Evolutionary conservation across 1,284 basidiomycete genomes (phyloP).

Genomic region (Tranzscheliella williamsii): DNA sequence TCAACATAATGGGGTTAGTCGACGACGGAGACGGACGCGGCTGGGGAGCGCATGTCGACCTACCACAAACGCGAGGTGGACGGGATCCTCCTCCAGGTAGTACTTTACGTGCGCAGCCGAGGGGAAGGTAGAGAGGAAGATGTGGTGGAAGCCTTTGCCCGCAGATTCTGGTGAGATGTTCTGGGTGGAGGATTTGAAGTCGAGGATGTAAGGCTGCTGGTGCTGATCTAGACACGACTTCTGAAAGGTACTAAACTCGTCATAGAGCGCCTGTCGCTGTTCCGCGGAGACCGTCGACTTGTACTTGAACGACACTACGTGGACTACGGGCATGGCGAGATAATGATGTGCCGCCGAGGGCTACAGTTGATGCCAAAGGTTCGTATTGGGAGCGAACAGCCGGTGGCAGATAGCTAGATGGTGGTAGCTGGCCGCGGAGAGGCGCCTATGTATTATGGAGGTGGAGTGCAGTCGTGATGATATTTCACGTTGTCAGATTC

Average conservation of each 20-base stretch:
- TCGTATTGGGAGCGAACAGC: too few relatives aligned
- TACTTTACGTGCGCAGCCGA: constrained; percentile 21
- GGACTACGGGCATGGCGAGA: constrained; percentile 32
- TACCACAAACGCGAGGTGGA: constrained; percentile 32
- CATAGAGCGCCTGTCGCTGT: constrained; percentile 13
- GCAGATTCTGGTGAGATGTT: constrained; percentile 31
- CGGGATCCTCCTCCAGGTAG: constrained; percentile 38
- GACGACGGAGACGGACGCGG: not conserved
- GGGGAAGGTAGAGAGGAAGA: constrained; percentile 39
- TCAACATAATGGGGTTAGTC: not conserved
- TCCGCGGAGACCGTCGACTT: constrained; percentile 10
- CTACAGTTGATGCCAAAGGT: too few relatives aligned
- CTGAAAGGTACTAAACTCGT: constrained; percentile 20
- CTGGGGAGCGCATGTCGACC: not conserved
- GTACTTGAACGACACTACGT: constrained; percentile 44
- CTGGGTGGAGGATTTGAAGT: constrained; percentile 27
- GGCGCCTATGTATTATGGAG: too few relatives aligned
- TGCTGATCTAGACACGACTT: constrained; percentile 9
- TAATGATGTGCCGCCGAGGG: too few relatives aligned
- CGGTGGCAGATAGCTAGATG: too few relatives aligned
- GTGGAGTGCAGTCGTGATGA: too few relatives aligned
- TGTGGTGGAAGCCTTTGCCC: constrained; percentile 42
- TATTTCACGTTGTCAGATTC: too few relatives aligned
- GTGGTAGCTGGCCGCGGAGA: too few relatives aligned
- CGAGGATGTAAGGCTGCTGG: constrained; percentile 33